Percentiles rank a stretch among this genome's conserved stretches.
Evolutionary conservation across 2,329 filamentous ascomycete genomes (phyloP).

Genomic region (Penicillium sp.): DNA sequence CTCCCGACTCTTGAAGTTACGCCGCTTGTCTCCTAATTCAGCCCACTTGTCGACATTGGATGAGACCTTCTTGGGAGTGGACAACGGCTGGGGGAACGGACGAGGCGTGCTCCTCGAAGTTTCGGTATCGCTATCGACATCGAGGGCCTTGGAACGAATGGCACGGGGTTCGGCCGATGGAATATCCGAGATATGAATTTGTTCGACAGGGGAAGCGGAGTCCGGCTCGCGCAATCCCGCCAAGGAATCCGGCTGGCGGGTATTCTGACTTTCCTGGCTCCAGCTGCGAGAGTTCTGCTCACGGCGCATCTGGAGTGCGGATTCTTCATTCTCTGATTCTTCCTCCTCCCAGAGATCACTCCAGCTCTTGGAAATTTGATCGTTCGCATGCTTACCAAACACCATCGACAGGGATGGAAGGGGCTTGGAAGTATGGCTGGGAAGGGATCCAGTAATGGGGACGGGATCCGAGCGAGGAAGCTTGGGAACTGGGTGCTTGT

Average conservation of each 20-base stretch:
- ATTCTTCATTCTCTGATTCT: slow-evolving; percentile 64
- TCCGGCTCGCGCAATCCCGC: slow-evolving; percentile 59
- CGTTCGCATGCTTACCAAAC: slow-evolving; percentile 72
- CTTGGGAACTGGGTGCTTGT: slow-evolving; percentile 46
- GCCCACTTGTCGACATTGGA: slow-evolving; percentile 79
- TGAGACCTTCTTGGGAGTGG: slow-evolving; percentile 56
- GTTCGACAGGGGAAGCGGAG: slow-evolving; percentile 57
- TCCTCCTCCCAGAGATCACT: slow-evolving; percentile 98
- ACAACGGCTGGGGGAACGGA: slow-evolving; percentile 65
- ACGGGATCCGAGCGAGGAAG: slow-evolving; percentile 63
- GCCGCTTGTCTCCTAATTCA: slow-evolving; percentile 74
- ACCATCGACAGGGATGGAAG: slow-evolving; percentile 74
- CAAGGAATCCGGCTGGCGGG: slow-evolving; percentile 53
- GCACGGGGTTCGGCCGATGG: slow-evolving; percentile 20
- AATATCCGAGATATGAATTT: slow-evolving; percentile 42
- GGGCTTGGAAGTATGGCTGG: slow-evolving; percentile 62
- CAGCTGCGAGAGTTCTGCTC: slow-evolving; percentile 73
- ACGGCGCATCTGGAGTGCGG: slow-evolving; percentile 61
- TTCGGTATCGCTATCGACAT: slow-evolving; percentile 65
- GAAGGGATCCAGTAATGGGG: slow-evolving; percentile 78
- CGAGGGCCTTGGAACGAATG: slow-evolving; percentile 51
- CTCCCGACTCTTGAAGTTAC: slow-evolving; percentile 63
- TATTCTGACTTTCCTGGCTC: slow-evolving; percentile 72
- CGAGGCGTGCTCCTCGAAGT: slow-evolving; percentile 37
- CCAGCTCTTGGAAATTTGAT: slow-evolving; percentile 95